These are phyloP conservation scores for Cladorrhinum sp. DNA, from an alignment of 2,329 filamentous ascomycete species.

Conservation along the genomic window DNA sequence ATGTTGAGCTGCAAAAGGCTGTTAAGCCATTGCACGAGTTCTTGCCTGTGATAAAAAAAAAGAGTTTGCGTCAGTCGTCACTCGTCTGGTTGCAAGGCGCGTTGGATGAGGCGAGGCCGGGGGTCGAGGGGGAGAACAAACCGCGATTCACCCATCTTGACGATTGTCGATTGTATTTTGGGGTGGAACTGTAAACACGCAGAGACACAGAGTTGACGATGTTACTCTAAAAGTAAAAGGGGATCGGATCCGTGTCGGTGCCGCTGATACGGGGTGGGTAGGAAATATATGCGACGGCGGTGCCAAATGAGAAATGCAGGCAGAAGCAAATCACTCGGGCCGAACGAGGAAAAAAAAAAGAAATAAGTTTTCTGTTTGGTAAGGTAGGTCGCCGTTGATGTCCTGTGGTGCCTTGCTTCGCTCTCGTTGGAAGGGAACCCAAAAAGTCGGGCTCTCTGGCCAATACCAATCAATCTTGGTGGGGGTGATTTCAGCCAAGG, in stretches of 20 bases:
- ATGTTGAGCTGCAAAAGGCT: conserved; percentile 97
- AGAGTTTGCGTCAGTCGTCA: conserved; percentile 21
- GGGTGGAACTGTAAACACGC: conserved; percentile 10
- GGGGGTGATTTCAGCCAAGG: conserved; percentile 23
- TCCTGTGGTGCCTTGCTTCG: conserved; percentile 3
- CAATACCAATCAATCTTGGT: conserved; percentile 42
- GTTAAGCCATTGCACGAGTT: conserved; percentile 95
- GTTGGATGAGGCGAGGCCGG: conserved; percentile 9
- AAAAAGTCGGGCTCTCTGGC: conserved; percentile 33
- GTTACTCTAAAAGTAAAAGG: background rate
- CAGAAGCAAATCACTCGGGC: conserved; percentile 15
- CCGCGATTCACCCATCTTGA: conserved; percentile 49
- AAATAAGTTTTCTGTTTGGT: conserved; percentile 27
- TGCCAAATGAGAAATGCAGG: conserved; percentile 11
- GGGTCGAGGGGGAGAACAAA: conserved; percentile 29
- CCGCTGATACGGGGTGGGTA: conserved; percentile 1
- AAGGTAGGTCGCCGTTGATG: conserved; percentile 23
- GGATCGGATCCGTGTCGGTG: background rate
- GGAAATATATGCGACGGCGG: background rate
- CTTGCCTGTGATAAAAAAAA: conserved; percentile 69
- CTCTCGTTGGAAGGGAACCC: conserved; percentile 22
- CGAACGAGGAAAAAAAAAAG: conserved; percentile 15
- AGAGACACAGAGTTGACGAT: conserved; percentile 9
- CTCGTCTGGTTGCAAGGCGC: conserved; percentile 1
- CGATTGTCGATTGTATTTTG: conserved; percentile 18